phyloP scores from a whole-genome alignment of 75 land plant species.

The Isoetes taiwanensis region DNA sequence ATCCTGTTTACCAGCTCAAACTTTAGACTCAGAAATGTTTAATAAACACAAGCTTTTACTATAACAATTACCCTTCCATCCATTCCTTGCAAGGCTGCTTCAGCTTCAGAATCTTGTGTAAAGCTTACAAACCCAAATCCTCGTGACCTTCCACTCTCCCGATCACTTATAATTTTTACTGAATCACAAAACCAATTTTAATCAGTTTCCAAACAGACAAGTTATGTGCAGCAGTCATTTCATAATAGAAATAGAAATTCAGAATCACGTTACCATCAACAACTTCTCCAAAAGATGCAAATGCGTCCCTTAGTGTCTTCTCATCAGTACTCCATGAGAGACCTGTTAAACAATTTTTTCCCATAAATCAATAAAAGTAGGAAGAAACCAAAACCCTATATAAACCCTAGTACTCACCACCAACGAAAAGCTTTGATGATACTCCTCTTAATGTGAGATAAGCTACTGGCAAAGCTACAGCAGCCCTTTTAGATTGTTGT shows the following conservation, averaged over 20 bases:
- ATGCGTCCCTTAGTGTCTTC: conserved; percentile 43
- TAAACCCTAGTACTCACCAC: conserved; percentile 27
- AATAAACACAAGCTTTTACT: background rate
- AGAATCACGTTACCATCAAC: conserved; percentile 41
- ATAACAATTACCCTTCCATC: conserved; percentile 47
- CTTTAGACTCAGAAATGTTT: conserved; percentile 13
- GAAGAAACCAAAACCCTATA: background rate
- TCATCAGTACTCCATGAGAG: conserved; percentile 60
- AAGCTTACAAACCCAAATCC: conserved; percentile 79
- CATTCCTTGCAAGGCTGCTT: conserved; percentile 45
- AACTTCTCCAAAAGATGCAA: conserved; percentile 48
- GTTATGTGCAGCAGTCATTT: background rate
- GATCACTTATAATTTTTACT: conserved; percentile 58
- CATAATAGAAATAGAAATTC: background rate
- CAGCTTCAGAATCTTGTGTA: conserved; percentile 27
- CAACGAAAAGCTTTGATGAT: conserved; percentile 58
- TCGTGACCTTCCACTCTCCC: conserved; percentile 72
- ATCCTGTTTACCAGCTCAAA: conserved; percentile 2
- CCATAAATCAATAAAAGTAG: background rate
- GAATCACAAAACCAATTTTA: background rate
- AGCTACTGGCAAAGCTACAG: conserved; percentile 1
- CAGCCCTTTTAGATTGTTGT: conserved; percentile 3
- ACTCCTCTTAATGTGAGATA: conserved; percentile 25
- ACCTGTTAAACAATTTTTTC: conserved; percentile 14
- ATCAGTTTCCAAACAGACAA: background rate